Evolutionary conservation across 2,329 filamentous ascomycete genomes (phyloP).

Genomic region (Aspergillus tubingensis): DNA sequence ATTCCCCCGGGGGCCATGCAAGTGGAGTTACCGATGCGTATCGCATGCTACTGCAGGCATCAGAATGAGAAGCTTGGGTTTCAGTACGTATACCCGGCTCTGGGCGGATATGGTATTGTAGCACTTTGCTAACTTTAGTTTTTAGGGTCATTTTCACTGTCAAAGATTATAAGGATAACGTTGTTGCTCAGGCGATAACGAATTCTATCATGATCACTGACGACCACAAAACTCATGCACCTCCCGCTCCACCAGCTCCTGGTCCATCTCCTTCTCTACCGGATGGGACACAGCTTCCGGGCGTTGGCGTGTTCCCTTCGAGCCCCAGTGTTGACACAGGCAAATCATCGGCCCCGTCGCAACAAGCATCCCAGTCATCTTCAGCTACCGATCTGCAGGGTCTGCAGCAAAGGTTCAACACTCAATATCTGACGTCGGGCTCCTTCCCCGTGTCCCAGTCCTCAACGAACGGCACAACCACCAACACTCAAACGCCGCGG

Average conservation of each 20-base stretch:
- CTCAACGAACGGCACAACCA: constrained; percentile 35
- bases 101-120: not conserved
- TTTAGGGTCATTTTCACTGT: constrained; percentile 84
- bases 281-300: constrained; percentile 45
- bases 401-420: constrained; percentile 56
- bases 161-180: constrained; percentile 73
- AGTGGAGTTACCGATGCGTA: constrained; percentile 87
- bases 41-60: constrained; percentile 95
- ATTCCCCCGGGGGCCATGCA: constrained; percentile 65
- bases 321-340: constrained; percentile 32
- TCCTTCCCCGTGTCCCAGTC: constrained; percentile 43
- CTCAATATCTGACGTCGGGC: constrained; percentile 43
- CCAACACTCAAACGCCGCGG: constrained; percentile 57
- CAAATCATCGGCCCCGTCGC: constrained; percentile 35
- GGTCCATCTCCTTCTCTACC: constrained; percentile 37
- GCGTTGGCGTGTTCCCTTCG: constrained; percentile 47
- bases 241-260: constrained; percentile 40
- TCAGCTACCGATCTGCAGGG: constrained; percentile 65
- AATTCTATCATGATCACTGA: constrained; percentile 95
- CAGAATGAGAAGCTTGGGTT: constrained; percentile 93
- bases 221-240: constrained; percentile 84
- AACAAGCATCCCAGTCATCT: constrained; percentile 55
- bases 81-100: constrained; percentile 45
- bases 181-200: constrained; percentile 82
- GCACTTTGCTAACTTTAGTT: constrained; percentile 21